phyloP scores from a whole-genome alignment of 345 rosid species.

The Populus pruinosa region DNA sequence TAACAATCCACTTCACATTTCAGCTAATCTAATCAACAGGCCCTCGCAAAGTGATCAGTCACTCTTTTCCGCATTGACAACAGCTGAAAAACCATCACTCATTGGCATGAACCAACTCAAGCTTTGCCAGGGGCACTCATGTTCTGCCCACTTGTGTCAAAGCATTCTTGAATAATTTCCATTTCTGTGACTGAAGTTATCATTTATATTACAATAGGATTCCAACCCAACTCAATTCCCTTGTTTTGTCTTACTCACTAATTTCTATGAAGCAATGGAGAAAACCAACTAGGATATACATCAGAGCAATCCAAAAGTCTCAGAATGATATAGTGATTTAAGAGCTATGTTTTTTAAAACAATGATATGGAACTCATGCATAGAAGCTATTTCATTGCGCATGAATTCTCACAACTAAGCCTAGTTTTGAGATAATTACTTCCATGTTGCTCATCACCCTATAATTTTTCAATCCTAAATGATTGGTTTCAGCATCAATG shows the following conservation, averaged over 20 bases:
- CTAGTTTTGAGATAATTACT: background rate
- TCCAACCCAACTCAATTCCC: background rate
- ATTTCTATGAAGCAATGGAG: background rate
- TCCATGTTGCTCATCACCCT: background rate
- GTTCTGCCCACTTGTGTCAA: background rate
- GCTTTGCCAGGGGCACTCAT: background rate
- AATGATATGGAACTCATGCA: background rate
- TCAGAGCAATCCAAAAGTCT: background rate
- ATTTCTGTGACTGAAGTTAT: too few relatives aligned
- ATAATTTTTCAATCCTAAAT: background rate
- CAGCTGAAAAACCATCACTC: too few relatives aligned
- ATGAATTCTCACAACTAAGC: background rate
- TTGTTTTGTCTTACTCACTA: background rate
- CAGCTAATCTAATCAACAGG: too few relatives aligned
- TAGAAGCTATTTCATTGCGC: background rate
- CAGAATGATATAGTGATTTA: too few relatives aligned
- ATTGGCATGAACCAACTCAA: background rate
- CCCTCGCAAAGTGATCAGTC: too few relatives aligned
- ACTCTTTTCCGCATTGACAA: too few relatives aligned
- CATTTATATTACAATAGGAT: background rate
- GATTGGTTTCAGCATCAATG: background rate
- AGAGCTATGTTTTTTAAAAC: background rate
- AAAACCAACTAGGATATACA: background rate
- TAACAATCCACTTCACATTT: too few relatives aligned
- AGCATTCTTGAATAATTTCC: too few relatives aligned